These are phyloP conservation scores for Stemphylium vesicarium DNA, from an alignment of 2,329 filamentous ascomycete genomes.

Conservation along the genomic window DNA sequence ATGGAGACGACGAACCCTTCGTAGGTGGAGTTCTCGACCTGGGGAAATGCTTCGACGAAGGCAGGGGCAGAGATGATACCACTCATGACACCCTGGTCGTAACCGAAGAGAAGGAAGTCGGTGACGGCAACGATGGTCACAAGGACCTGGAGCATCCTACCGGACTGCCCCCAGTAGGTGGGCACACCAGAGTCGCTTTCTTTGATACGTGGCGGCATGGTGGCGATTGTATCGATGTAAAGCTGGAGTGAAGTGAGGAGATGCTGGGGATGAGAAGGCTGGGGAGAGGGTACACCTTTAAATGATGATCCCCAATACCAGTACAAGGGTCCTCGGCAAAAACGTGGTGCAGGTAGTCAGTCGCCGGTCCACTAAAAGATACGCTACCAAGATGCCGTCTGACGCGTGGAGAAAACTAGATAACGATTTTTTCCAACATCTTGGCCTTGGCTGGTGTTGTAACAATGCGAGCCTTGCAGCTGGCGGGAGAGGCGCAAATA, in stretches of 20 bases:
- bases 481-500: slow-evolving; percentile 35
- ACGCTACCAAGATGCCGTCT: slow-evolving; percentile 27
- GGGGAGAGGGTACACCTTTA: slow-evolving; percentile 34
- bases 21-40: slow-evolving; percentile 46
- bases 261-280: slow-evolving; percentile 25
- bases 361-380: slow-evolving; percentile 28
- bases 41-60: slow-evolving; percentile 46
- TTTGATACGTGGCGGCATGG: slow-evolving; percentile 33
- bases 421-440: slow-evolving; percentile 35
- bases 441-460: slow-evolving; percentile 40
- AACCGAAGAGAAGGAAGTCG: slow-evolving; percentile 58
- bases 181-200: slow-evolving; percentile 33
- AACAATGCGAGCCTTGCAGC: slow-evolving; percentile 25
- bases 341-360: slow-evolving; percentile 17
- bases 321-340: slow-evolving; percentile 24
- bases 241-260: slow-evolving; percentile 30
- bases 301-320: slow-evolving; percentile 26
- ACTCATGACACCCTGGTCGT: slow-evolving; percentile 54
- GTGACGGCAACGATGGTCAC: slow-evolving; percentile 54
- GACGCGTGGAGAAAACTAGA: slow-evolving; percentile 39
- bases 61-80: slow-evolving; percentile 50
- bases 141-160: slow-evolving; percentile 38
- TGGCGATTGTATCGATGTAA: slow-evolving; percentile 23
- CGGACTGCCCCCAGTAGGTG: slow-evolving; percentile 40
- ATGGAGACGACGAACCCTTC: slow-evolving; percentile 58